Percentiles rank a stretch among this genome's conserved stretches.
These are phyloP conservation scores for Leccinum idahoense DNA, from an alignment of 1,284 basidiomycete species.

Conservation along the genomic window DNA sequence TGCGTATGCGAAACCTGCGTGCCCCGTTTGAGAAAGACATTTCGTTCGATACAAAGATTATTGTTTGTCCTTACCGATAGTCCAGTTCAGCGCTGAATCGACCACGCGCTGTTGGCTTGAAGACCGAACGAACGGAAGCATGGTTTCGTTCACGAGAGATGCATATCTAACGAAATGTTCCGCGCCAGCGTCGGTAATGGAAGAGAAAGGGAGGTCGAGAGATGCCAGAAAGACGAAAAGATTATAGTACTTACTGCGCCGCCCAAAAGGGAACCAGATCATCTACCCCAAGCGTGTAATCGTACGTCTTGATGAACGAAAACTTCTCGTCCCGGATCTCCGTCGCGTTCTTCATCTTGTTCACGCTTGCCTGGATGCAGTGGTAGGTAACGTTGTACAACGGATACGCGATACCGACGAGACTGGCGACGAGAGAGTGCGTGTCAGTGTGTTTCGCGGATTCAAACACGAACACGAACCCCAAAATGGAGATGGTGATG, in stretches of 20 bases:
- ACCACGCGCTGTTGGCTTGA: conserved; percentile 58
- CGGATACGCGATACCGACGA: conserved; percentile 59
- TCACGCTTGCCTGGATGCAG: conserved; percentile 24
- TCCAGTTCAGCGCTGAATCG: conserved; percentile 67
- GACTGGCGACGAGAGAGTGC: neutral
- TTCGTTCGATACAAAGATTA: neutral
- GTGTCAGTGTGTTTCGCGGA: neutral
- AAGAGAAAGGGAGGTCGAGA: neutral
- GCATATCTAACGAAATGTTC: conserved; percentile 49
- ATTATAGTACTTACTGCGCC: neutral
- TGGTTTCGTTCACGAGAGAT: conserved; percentile 36
- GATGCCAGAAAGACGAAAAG: neutral
- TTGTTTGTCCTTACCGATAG: conserved; percentile 41
- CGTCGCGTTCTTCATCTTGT: neutral
- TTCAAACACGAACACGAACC: conserved; percentile 24
- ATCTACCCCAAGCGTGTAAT: neutral
- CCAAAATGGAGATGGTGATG: conserved; percentile 52
- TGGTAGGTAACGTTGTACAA: conserved; percentile 51
- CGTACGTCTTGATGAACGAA: neutral
- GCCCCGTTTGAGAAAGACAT: neutral
- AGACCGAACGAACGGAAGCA: conserved; percentile 62
- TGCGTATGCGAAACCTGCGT: conserved; percentile 47
- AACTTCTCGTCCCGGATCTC: neutral
- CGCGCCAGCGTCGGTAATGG: conserved; percentile 35
- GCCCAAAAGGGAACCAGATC: neutral